Base-by-base conservation (phyloP, 2,329 filamentous ascomycete genomes). In the Claviceps purpurea region DNA sequence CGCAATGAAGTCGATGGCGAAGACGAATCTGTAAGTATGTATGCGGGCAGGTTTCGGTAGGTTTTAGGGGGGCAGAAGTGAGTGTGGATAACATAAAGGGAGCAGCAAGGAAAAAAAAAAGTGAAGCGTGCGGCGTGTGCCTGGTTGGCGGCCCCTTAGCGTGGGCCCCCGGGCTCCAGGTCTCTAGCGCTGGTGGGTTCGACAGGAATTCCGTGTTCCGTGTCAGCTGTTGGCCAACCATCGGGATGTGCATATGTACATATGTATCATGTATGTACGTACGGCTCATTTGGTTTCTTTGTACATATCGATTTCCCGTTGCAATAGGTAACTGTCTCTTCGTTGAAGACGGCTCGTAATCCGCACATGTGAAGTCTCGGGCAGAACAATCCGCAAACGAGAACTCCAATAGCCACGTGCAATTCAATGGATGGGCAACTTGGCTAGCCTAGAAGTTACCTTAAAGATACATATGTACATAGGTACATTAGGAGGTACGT, bases 1-100 rank as follows among this genome's bases (percentile, higher is more conserved):
- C 53, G 53, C 53, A 20, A 52, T 39, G 44, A 34, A 50, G 49
- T 44, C 41, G 41, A 18, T n/a, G 41, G 30, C 10, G 26, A 34
- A 50, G 41, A 41, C 37, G 41, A 43, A 11, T 18, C 22, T 18
- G 18, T 22, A 18, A 42, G 18, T 42, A 6, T 18, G 18, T 42
- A 18, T 20, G 41, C 20, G 11, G 40, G 10, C 11, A 43, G 42
- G 42, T 16, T 8, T 44, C 14, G 22, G 13, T 16, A 44, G 42
- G 42, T 2, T 26, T 44, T 18, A 26, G 43, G 43, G 4, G 16
- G 16, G 44, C n/a, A 6, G 26, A 10, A 13, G 8, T 46, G 24
- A 34, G n/a, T 18, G 44, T 30, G 26, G 44, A 34, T 30, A 44
- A 44, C 11, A 24, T 8, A 43, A 47, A 24, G 42, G 42, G n/a